A percentile compares a stretch with the other conserved stretches of the same genome.
Conservation (phyloP, 495 filamentous ascomycete genomes). For the Hypomontagnella monticulosa region DNA sequence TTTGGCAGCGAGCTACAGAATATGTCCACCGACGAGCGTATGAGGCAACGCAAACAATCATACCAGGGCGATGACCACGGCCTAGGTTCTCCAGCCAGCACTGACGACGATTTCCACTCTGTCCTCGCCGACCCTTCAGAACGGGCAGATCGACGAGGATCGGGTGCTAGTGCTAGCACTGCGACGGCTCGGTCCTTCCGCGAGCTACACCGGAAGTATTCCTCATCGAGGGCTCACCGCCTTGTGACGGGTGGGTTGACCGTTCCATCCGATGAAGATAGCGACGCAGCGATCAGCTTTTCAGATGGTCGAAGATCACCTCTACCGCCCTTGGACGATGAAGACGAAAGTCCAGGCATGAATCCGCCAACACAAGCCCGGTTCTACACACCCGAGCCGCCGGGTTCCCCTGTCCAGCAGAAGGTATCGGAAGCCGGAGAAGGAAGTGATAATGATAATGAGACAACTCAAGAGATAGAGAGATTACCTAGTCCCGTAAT, state of each 20-base stretch:
- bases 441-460: slow-evolving; percentile 26
- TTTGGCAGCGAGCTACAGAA: slow-evolving; percentile 90
- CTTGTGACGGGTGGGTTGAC: slow-evolving; percentile 46
- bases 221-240: slow-evolving; percentile 53
- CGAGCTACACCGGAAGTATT: slow-evolving; percentile 62
- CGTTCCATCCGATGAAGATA: slow-evolving; percentile 63
- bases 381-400: slow-evolving; percentile 58
- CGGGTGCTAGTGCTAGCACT: slow-evolving; percentile 64
- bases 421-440: slow-evolving; percentile 31
- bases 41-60: slow-evolving; percentile 59
- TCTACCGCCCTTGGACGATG: slow-evolving; percentile 60
- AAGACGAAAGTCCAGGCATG: slow-evolving; percentile 36
- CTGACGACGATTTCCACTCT: slow-evolving; percentile 52
- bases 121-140: slow-evolving; percentile 45
- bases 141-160: slow-evolving; percentile 57
- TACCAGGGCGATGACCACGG: slow-evolving; percentile 46
- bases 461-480: slow-evolving; percentile 41
- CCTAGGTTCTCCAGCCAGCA: slow-evolving; percentile 32
- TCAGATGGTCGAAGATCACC: slow-evolving; percentile 65
- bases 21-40: slow-evolving; percentile 79
- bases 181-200: slow-evolving; percentile 65
- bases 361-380: slow-evolving; percentile 44
- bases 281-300: slow-evolving; percentile 64
- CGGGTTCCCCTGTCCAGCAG: slow-evolving; percentile 45
- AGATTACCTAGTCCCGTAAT: slow-evolving; percentile 51